These are phyloP conservation scores for Wickerhamiella alocasiicola DNA, from an alignment of 805 yeast species.

Conservation along the genomic window DNA sequence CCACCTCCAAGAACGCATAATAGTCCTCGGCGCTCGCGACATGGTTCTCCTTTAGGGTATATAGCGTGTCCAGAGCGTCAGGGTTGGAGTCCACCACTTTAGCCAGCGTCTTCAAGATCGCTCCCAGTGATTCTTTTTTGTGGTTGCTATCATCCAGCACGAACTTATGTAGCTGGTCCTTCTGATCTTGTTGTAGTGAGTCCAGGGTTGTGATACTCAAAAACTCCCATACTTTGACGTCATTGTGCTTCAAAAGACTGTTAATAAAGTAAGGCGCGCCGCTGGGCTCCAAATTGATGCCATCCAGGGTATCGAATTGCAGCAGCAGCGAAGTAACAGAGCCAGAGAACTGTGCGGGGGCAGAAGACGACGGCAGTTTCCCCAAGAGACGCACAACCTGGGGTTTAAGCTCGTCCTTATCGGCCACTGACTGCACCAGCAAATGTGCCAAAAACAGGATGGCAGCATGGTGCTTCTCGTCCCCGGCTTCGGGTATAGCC, in stretches of 20 bases:
- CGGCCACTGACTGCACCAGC: slow-evolving; percentile 10
- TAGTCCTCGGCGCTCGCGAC: not conserved
- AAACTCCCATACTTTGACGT: slow-evolving; percentile 7
- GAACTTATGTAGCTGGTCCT: slow-evolving; percentile 2
- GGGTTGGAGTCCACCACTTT: slow-evolving; percentile 4
- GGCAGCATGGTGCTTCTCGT: slow-evolving; percentile 24
- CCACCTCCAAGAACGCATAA: slow-evolving; percentile 2
- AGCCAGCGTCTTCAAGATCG: slow-evolving; percentile 3
- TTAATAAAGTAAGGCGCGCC: slow-evolving; percentile 2
- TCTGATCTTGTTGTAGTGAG: not conserved
- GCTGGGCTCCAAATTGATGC: slow-evolving; percentile 10
- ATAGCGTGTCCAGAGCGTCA: slow-evolving; percentile 8
- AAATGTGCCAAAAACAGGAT: slow-evolving; percentile 23
- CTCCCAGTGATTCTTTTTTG: not conserved
- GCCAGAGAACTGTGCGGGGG: not conserved
- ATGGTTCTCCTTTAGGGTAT: not conserved
- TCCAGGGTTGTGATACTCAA: slow-evolving; percentile 4
- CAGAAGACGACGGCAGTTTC: not conserved
- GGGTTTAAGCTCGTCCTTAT: not conserved
- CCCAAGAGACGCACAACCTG: not conserved
- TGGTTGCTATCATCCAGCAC: not conserved
- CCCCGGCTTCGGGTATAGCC: slow-evolving; percentile 17
- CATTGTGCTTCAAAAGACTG: not conserved
- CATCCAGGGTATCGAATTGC: slow-evolving; percentile 8
- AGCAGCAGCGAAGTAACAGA: not conserved